Percentiles rank a stretch among this genome's conserved stretches.
These are phyloP conservation scores for Solanum lycopersicoides DNA, from an alignment of 257 asterid species.

Conservation along the genomic window DNA sequence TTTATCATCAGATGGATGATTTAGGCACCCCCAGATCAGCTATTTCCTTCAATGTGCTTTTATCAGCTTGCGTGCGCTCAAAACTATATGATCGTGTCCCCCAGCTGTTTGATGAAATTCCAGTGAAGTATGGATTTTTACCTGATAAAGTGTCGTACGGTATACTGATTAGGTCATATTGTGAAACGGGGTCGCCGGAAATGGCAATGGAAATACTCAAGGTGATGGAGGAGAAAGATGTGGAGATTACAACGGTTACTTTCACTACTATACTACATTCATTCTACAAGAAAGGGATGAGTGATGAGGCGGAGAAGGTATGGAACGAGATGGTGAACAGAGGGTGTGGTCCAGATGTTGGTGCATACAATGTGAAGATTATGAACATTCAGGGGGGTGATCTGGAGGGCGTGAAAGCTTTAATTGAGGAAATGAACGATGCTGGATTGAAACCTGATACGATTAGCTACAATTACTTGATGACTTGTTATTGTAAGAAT, in stretches of 20 bases:
- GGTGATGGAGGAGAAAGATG: slow-evolving; percentile 54
- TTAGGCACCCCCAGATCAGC: slow-evolving; percentile 67
- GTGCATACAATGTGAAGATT: slow-evolving; percentile 57
- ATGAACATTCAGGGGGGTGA: slow-evolving; percentile 27
- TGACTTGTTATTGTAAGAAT: slow-evolving; percentile 49
- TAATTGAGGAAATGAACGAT: slow-evolving; percentile 62
- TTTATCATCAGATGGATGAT: slow-evolving; percentile 52
- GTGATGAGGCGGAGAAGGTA: slow-evolving; percentile 47
- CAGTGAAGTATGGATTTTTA: slow-evolving; percentile 34
- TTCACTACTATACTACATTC: slow-evolving; percentile 48
- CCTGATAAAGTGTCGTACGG: slow-evolving; percentile 70
- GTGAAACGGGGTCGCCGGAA: slow-evolving; percentile 55
- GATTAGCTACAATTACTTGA: slow-evolving; percentile 56
- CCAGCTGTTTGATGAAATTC: slow-evolving; percentile 45
- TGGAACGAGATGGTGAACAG: slow-evolving; percentile 60
- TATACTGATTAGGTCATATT: slow-evolving; percentile 54
- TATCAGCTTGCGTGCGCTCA: slow-evolving; percentile 33
- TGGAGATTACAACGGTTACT: slow-evolving; percentile 25
- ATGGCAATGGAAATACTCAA: slow-evolving; percentile 38
- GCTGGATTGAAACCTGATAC: slow-evolving; percentile 52
- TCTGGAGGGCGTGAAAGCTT: slow-evolving; percentile 37
- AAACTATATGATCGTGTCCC: slow-evolving; percentile 44
- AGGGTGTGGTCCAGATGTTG: slow-evolving; percentile 49
- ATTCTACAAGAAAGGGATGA: slow-evolving; percentile 39
- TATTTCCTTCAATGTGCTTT: slow-evolving; percentile 61